Evolutionary conservation across 495 filamentous ascomycete species (phyloP).

Genomic region (Xeromyces bisporus): DNA sequence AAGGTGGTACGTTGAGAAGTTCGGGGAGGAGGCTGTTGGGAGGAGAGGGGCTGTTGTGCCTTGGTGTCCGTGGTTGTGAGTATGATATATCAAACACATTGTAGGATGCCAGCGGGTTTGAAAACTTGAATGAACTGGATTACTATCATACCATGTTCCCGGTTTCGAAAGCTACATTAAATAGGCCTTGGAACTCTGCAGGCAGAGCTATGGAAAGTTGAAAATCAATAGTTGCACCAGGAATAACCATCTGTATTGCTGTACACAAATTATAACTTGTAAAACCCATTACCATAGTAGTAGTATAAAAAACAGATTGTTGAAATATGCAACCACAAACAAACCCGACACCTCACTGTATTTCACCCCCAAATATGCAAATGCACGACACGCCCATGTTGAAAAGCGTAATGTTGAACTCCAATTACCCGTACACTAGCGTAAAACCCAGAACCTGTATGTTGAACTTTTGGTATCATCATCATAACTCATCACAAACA

Average conservation of each 20-base stretch:
- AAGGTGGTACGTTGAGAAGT: constrained; percentile 76
- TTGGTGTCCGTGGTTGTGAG: constrained; percentile 37
- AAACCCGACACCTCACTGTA: constrained; percentile 6
- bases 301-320: constrained; percentile 16
- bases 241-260: too few species aligned
- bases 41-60: constrained; percentile 71
- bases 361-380: constrained; percentile 15
- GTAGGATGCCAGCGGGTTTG: background rate
- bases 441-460: constrained; percentile 28
- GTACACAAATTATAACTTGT: too few species aligned
- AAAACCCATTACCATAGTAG: too few species aligned
- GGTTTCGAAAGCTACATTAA: too few species aligned
- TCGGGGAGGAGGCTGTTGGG: constrained; percentile 62
- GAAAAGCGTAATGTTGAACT: constrained; percentile 46
- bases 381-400: constrained; percentile 37
- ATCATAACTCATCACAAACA: constrained; percentile 30
- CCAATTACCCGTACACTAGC: constrained; percentile 29
- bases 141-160: too few species aligned
- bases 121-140: background rate
- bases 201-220: too few species aligned
- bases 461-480: constrained; percentile 39
- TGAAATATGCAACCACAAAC: constrained; percentile 7
- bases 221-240: too few species aligned
- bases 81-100: background rate
- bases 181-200: too few species aligned